Base-by-base conservation (phyloP, 352 stramenopile genomes). In the Aphanomyces invadans region DNA sequence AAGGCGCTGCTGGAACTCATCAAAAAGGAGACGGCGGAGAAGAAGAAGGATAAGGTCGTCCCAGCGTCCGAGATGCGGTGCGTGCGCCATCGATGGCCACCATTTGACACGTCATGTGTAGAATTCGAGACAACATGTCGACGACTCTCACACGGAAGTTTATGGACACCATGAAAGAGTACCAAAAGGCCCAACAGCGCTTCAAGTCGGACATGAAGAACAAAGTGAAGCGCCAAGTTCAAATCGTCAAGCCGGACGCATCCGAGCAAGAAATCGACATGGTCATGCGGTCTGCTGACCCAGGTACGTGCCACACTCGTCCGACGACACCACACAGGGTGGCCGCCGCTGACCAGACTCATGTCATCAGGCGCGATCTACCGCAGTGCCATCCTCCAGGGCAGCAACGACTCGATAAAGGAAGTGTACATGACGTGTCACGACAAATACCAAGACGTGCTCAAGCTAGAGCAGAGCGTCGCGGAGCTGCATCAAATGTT, bases 401-500 rank as follows among this genome's bases (percentile, higher is more conserved):
- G 80, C 52, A 76, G 81, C 0, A 81, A 75, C 3, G 88, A 95
- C 23, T 80, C 83, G 32, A 90, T 96, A 60, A 84, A 91, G 53
- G 87, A 98, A 71, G 80, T 97, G 36, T 98, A 98, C 73, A 74
- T 95, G 61, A 93, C 98, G 70, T 96, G 97, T 39, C 87, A 96
- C 62, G 95, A 97, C 70, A 99, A 98, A 73, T 99, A 99, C 80
- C 89, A 98, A 65, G 97, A 99, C 74, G 95, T 99, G 19, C 78
- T 98, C 36, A 89, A 88, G 38, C 77, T 99, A 19, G 96, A 99
- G 75, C 86, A 97, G 64, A 97, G 81, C 70, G 96, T 99, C 26
- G 89, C 95, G 1, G 96, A 99, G 71, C 79, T 99, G 26, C 93
- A 99, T 75, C 96, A 99, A 86, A 99, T 99, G 96, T 99, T 99